A percentile compares a stretch with the other conserved stretches of the same genome.
phyloP scores from a whole-genome alignment of 2,329 filamentous ascomycete species.

The Ascochyta rabiei region DNA sequence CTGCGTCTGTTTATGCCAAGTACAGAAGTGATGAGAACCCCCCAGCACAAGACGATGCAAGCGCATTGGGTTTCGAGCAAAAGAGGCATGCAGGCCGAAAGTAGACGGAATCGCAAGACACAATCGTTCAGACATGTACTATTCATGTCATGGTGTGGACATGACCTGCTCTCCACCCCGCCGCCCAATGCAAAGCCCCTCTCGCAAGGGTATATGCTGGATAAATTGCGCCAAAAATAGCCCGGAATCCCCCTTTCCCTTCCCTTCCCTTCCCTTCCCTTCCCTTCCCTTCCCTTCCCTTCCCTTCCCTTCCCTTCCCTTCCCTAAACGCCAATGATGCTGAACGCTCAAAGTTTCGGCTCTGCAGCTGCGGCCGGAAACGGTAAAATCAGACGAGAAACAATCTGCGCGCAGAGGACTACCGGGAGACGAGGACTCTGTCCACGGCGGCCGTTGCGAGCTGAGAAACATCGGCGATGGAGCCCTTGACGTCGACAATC shows the following conservation, averaged over 20 bases:
- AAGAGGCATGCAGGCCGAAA: too few relatives aligned
- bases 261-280: too few relatives aligned
- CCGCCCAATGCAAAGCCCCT: conserved; percentile 11
- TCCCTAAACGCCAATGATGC: conserved; percentile 12
- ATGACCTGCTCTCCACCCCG: neutral
- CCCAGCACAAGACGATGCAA: neutral
- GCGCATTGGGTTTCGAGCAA: too few relatives aligned
- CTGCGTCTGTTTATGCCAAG: too few relatives aligned
- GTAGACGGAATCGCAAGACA: neutral
- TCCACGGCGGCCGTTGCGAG: conserved; percentile 50
- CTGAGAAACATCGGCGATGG: conserved; percentile 47
- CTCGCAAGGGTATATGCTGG: conserved; percentile 11
- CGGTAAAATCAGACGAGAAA: neutral
- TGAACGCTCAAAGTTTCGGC: conserved; percentile 14
- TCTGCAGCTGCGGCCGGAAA: neutral
- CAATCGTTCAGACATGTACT: neutral
- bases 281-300: too few relatives aligned
- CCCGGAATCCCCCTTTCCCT: conserved; percentile 1
- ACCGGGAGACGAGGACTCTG: conserved; percentile 27
- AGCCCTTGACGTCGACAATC: conserved; percentile 54
- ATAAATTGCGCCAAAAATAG: conserved; percentile 15
- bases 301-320: too few relatives aligned
- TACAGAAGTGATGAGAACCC: neutral
- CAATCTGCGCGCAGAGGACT: neutral
- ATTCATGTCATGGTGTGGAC: neutral